Evolutionary conservation across 2,329 filamentous ascomycete species (phyloP).

Genomic region (Ampelomyces quisqualis): DNA sequence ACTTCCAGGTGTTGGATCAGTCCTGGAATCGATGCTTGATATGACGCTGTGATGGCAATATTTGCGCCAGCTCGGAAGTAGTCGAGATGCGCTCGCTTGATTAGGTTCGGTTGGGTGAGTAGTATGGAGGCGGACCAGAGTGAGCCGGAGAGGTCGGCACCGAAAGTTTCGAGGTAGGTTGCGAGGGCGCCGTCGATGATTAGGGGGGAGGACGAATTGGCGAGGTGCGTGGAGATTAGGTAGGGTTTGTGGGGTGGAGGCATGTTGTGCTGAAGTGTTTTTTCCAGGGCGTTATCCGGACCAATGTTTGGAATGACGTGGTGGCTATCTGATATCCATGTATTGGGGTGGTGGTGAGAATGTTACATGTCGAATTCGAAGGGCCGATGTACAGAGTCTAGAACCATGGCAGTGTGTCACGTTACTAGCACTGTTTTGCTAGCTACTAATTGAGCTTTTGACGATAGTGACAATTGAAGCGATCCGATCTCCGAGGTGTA

Average conservation of each 20-base stretch:
- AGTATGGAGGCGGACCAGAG: conserved; percentile 51
- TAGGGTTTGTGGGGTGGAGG: too few relatives aligned
- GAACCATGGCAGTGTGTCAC: too few relatives aligned
- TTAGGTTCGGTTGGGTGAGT: conserved; percentile 43
- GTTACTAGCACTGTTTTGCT: too few relatives aligned
- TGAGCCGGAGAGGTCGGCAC: conserved; percentile 46
- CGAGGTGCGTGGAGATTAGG: conserved; percentile 21
- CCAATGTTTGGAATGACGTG: background rate
- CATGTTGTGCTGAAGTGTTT: conserved; percentile 4
- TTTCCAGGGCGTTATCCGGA: background rate
- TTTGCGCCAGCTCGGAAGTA: conserved; percentile 51
- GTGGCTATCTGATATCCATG: background rate
- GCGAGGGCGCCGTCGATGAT: conserved; percentile 52
- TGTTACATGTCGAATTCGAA: background rate
- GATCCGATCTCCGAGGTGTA: too few relatives aligned
- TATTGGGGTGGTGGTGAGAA: background rate
- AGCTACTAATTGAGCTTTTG: too few relatives aligned
- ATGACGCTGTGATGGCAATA: conserved; percentile 51
- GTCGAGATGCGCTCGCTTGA: conserved; percentile 48
- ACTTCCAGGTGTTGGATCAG: conserved; percentile 43
- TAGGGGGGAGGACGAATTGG: conserved; percentile 25
- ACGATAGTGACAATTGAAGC: too few relatives aligned
- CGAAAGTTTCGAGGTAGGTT: conserved; percentile 50
- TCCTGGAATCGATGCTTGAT: conserved; percentile 50
- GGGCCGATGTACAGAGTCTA: background rate